Percentiles rank a stretch among this genome's conserved stretches.
Conservation (phyloP, 164 flowering plant genomes). For the Akebia trifoliata region DNA sequence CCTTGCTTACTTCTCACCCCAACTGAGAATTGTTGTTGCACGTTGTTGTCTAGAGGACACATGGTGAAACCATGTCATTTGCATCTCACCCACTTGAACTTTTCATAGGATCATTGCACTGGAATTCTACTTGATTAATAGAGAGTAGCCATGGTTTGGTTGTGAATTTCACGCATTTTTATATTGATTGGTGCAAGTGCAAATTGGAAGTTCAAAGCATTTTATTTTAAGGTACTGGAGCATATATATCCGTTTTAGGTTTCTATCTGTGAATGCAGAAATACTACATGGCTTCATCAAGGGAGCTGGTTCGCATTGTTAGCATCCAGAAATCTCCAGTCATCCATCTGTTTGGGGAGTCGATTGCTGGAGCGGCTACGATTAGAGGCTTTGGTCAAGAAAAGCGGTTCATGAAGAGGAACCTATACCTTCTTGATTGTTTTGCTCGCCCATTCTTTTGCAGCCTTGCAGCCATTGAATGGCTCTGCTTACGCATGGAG, state of each 20-base stretch:
- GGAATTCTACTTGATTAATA: neutral
- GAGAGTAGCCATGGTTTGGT: neutral
- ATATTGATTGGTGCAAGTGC: neutral
- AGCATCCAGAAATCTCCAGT: conserved; percentile 97
- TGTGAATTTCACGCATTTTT: conserved; percentile 3
- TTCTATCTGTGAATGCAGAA: conserved; percentile 53
- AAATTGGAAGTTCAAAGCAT: neutral
- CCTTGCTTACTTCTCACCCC: too few species aligned
- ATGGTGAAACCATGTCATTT: neutral
- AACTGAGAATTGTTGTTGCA: too few species aligned
- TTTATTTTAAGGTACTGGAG: neutral
- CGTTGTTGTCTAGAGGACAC: neutral
- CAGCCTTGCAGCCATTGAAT: conserved; percentile 94
- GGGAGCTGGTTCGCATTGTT: conserved; percentile 94
- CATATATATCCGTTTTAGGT: neutral
- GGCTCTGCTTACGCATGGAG: conserved; percentile 99
- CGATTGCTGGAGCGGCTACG: conserved; percentile 97
- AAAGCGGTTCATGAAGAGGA: conserved; percentile 92
- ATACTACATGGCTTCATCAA: conserved; percentile 96
- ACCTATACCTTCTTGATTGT: conserved; percentile 90
- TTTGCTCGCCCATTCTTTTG: conserved; percentile 97
- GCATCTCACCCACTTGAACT: neutral
- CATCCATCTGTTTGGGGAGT: conserved; percentile 91
- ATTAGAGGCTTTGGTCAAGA: conserved; percentile 98
- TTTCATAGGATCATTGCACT: neutral